A percentile compares a stretch with the other conserved stretches of the same genome.
phyloP scores from a whole-genome alignment of 192 early-diverging fungal genomes.

The Mycoemilia scoparia region DNA sequence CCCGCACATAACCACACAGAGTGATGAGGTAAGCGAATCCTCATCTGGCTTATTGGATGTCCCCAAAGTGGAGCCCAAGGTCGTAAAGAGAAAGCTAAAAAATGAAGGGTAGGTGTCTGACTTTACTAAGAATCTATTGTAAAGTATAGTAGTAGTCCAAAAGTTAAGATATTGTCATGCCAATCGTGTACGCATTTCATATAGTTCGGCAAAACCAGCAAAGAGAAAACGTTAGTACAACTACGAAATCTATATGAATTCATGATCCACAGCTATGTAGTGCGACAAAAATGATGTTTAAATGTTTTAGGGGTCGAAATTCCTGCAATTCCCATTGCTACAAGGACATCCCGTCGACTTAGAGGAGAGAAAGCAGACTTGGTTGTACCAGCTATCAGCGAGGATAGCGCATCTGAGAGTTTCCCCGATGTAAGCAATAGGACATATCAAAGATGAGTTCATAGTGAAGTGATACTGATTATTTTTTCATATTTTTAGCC shows the following conservation, averaged over 20 bases:
- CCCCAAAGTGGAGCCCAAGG: conserved; percentile 2
- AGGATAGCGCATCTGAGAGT: conserved; percentile 7
- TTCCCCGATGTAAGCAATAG: too few relatives aligned
- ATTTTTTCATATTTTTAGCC: neutral
- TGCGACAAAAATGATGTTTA: too few relatives aligned
- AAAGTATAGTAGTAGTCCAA: neutral
- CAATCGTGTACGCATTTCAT: too few relatives aligned
- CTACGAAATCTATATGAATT: too few relatives aligned
- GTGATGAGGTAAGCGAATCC: neutral
- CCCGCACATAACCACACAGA: neutral
- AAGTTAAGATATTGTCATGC: too few relatives aligned
- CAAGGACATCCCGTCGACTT: conserved; percentile 17
- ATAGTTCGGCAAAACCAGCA: too few relatives aligned
- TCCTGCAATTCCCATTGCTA: conserved; percentile 5
- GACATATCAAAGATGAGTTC: conserved; percentile 1
- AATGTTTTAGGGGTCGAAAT: too few relatives aligned
- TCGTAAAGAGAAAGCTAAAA: conserved; percentile 1
- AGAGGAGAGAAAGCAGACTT: conserved; percentile 21
- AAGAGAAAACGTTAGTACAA: too few relatives aligned
- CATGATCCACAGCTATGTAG: too few relatives aligned
- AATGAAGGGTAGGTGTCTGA: conserved; percentile 6
- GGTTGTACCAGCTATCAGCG: conserved; percentile 9
- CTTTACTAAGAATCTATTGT: conserved; percentile 2
- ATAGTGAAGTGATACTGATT: neutral
- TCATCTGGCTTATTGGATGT: neutral